phyloP scores from a whole-genome alignment of 2,329 filamentous ascomycete genomes.

The Harringtonia aguacate region DNA sequence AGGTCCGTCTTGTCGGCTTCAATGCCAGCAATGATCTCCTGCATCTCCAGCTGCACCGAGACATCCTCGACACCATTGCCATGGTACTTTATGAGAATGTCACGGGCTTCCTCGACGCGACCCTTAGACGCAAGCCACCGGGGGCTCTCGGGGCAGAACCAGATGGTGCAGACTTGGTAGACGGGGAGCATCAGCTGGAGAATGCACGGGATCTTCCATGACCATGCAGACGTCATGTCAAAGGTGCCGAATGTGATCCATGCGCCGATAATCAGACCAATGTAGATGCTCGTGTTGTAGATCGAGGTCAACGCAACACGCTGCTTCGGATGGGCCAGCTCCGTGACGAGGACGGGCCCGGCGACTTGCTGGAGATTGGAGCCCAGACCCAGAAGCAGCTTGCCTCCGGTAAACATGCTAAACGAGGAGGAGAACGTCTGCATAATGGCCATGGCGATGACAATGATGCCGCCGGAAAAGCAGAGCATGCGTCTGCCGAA shows the following conservation, averaged over 20 bases:
- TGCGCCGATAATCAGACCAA: slow-evolving; percentile 9
- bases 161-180: slow-evolving; percentile 6
- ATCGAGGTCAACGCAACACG: slow-evolving; percentile 19
- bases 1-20: slow-evolving; percentile 2
- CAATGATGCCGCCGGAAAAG: slow-evolving; percentile 25
- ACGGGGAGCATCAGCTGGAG: slow-evolving; percentile 5
- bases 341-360: slow-evolving; percentile 30
- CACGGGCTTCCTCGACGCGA: slow-evolving; percentile 1
- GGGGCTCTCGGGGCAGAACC: slow-evolving; percentile 13
- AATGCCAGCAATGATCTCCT: slow-evolving; percentile 3
- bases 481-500: slow-evolving; percentile 23
- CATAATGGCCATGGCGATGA: slow-evolving; percentile 24
- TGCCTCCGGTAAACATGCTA: slow-evolving; percentile 26
- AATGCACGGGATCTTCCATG: slow-evolving; percentile 7
- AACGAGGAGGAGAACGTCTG: slow-evolving; percentile 24
- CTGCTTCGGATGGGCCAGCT: slow-evolving; percentile 21
- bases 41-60: background rate
- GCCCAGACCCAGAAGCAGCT: slow-evolving; percentile 25
- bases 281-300: slow-evolving; percentile 1
- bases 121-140: slow-evolving; percentile 14
- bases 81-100: slow-evolving; percentile 1
- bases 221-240: slow-evolving; percentile 2
- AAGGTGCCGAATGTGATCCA: slow-evolving; percentile 8
- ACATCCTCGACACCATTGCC: background rate
- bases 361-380: slow-evolving; percentile 26